A percentile compares a stretch with the other conserved stretches of the same genome.
Evolutionary conservation across 345 rosid species (phyloP).

Genomic region (Lumnitzera racemosa): DNA sequence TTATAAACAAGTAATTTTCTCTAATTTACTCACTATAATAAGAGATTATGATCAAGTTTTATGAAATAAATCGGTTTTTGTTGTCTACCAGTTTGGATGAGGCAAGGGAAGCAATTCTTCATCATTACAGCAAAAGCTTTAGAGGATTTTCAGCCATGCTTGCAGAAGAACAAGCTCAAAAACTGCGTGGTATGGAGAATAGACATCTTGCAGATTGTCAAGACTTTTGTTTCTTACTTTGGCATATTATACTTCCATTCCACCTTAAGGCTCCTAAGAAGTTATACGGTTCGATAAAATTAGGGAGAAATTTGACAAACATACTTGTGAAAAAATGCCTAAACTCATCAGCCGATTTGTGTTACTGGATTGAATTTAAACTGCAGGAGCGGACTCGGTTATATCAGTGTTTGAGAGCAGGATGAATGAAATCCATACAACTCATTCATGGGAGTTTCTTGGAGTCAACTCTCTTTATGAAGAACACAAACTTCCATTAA

Average conservation of each 20-base stretch:
- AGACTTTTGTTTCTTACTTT: not conserved
- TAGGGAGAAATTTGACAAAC: too few species aligned
- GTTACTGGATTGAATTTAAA: not conserved
- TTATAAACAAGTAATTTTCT: too few species aligned
- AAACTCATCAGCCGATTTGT: not conserved
- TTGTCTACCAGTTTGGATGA: constrained; percentile 21
- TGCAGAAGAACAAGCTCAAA: constrained; percentile 32
- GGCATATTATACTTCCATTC: not conserved
- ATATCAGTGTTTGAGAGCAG: constrained; percentile 38
- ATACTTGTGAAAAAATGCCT: too few species aligned
- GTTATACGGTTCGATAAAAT: too few species aligned
- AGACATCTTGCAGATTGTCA: not conserved
- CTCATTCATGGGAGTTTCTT: constrained; percentile 46
- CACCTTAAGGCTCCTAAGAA: too few species aligned
- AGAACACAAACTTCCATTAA: constrained; percentile 11
- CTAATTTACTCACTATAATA: too few species aligned
- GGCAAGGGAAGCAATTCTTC: constrained; percentile 25
- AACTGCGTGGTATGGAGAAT: constrained; percentile 17
- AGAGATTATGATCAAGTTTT: not conserved
- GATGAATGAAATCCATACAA: constrained; percentile 32
- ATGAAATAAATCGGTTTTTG: not conserved
- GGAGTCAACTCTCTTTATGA: constrained; percentile 19
- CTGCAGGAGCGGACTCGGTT: constrained; percentile 23
- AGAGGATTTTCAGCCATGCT: constrained; percentile 47
- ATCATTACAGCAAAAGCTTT: constrained; percentile 46